These are phyloP conservation scores for Capsicum baccatum DNA, from an alignment of 257 asterid species.

Conservation along the genomic window DNA sequence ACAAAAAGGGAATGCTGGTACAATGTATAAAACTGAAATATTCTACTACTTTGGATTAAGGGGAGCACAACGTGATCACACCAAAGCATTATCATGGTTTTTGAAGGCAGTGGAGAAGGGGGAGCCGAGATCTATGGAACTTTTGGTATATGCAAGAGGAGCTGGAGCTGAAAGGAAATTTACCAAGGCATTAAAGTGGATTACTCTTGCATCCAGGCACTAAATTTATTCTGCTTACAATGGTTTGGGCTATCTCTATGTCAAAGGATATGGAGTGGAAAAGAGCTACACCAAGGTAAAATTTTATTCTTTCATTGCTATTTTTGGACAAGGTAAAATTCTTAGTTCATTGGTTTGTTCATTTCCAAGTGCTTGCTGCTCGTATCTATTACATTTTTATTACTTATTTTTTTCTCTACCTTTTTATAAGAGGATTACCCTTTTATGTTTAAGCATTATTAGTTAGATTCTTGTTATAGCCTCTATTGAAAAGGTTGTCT, in stretches of 20 bases:
- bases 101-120: conserved; percentile 39
- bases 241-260: no score
- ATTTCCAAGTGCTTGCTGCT: background rate
- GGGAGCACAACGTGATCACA: conserved; percentile 92
- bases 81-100: conserved; percentile 89
- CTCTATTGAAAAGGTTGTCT: no score
- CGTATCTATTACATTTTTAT: background rate
- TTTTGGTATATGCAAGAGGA: no score
- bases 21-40: conserved; percentile 90
- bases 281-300: conserved; percentile 80
- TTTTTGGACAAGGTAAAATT: conserved; percentile 8
- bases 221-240: no score
- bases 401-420: background rate
- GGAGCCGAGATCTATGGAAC: no score
- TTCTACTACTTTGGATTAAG: conserved; percentile 95
- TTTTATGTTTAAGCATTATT: background rate
- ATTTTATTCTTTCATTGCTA: conserved; percentile 21
- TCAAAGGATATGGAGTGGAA: conserved; percentile 38
- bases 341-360: background rate
- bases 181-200: no score
- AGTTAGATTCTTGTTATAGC: no score
- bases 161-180: no score
- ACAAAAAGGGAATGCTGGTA: conserved; percentile 92
- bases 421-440: background rate
- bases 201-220: no score